These are phyloP conservation scores for Penicillium dipodomyicola DNA, from an alignment of 495 filamentous ascomycete genomes.

Conservation along the genomic window DNA sequence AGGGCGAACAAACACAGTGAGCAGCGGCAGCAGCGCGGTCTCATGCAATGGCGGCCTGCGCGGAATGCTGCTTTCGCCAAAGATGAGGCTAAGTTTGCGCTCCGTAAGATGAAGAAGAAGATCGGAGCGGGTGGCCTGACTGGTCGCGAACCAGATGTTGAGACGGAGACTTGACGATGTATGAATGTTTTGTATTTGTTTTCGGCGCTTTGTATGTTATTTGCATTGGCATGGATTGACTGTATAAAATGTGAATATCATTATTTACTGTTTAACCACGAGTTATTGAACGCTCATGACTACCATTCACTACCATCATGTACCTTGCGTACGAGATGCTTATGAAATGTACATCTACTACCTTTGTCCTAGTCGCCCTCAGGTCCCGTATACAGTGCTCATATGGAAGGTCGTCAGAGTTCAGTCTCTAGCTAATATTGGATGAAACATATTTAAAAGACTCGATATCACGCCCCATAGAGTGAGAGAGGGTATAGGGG, in stretches of 20 bases:
- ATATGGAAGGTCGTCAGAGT: too few species aligned
- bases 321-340: too few species aligned
- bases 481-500: too few species aligned
- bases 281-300: background rate
- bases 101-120: constrained; percentile 48
- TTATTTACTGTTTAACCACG: background rate
- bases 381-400: too few species aligned
- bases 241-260: constrained; percentile 9
- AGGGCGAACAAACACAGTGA: constrained; percentile 47
- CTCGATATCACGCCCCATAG: too few species aligned
- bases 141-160: constrained; percentile 51
- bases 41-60: constrained; percentile 58
- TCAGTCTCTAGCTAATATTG: too few species aligned
- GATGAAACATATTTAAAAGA: too few species aligned
- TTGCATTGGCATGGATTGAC: background rate
- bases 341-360: too few species aligned
- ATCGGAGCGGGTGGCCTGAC: constrained; percentile 45
- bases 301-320: too few species aligned
- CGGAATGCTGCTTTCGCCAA: constrained; percentile 51
- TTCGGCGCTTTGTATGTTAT: background rate
- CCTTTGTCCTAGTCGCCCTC: too few species aligned
- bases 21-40: constrained; percentile 49
- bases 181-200: background rate
- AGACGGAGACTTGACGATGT: constrained; percentile 47
- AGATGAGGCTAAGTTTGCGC: constrained; percentile 49